Base-by-base conservation (phyloP, 179 eudicot species). In the Carnegiea gigantea region DNA sequence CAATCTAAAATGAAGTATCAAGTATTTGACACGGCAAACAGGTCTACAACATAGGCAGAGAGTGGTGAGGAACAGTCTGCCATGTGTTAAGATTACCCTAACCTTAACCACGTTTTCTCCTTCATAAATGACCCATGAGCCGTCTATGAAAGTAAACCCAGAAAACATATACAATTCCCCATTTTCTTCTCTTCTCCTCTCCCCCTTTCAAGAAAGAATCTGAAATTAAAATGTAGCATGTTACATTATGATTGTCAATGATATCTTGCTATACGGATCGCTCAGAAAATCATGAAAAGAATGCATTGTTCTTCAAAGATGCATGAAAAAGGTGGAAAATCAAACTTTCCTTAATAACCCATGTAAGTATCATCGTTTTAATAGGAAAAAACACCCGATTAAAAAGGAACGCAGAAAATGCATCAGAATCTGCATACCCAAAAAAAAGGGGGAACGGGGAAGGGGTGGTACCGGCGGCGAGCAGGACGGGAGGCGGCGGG, bases 391-490 rank as follows among this genome's bases (percentile, higher is more conserved):
- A 14, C 4, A 9, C 18, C 18, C 72, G 12, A 26, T 67, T 67
- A 15, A 28, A 67, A 13, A 28, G 10, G 12, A 67, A 67, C 20
- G 40, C 17, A 67, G 9, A 28, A 67, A 67, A 67, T 26, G 72
- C 40, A 67, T 28, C 72, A 67, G 0, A 67, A 10, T 67, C 36
- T 67, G 26, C 4, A 67, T 24, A 57, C 68, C 68, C 28, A 62
- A 24, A n/a, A 62, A 23, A 26, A 15, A 8, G 15, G 20, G 73
- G 3, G 13, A 17, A 15, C 0, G 38, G 62, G 28, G 49, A 20
- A 11, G 70, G 46, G 38, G 18, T 67, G 5, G 46, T 17, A 82
- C 81, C 81, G 38, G 62, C 38, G 40, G 72, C 40, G 40, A 67
- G 38, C 51, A 21, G 48, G 73, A 15, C 26, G 26, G 38, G 33